Base-by-base conservation (phyloP, 2,329 filamentous ascomycete species). In the Graphilbum sp. region DNA sequence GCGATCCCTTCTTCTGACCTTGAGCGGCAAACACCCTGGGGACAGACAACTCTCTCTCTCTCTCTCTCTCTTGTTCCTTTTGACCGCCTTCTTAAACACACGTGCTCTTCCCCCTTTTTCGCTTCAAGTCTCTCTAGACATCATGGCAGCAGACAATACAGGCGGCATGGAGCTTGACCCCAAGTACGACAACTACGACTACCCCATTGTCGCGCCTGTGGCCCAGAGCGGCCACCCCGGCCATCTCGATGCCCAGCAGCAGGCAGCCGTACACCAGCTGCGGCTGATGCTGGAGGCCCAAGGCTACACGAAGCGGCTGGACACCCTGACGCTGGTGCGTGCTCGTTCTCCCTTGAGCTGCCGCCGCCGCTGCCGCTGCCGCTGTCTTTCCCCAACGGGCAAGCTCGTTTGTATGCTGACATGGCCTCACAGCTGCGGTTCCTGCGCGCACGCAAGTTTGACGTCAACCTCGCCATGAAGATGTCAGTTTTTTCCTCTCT, bases 131-230 rank as follows among this genome's bases (percentile, higher is more conserved):
- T 23, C n/a, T n/a, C n/a, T n/a, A n/a, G n/a, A n/a, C n/a, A n/a
- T 9, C 32, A 43, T 41, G 37, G 39, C 43, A 20, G 34, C 35
- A 3, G 33, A 35, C 37, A 40, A 36, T 29, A 46, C 27, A 30
- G 44, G 43, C 38, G 44, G 38, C 36, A 64, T 74, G 62, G 63
- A 73, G 57, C 56, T 85, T 51, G 78, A 93, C 61, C 70, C 83
- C 57, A 95, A 94, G 65, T 93, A 96, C 68, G 90, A 96, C 64
- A 60, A 92, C 66, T 96, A 90, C 62, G 87, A 95, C 61, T 96
- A 74, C 66, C 90, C 90, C 45, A 84, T 78, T 46, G 79, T 72
- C 45, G 75, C 84, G 34, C 72, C 81, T 39, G 72, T 74, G 49
- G 57, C 69, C 34, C 72, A 78, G 54, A 64, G 67, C 50, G 90